These are phyloP conservation scores for Peronospora tabacina DNA, from an alignment of 352 stramenopile species.

Conservation along the genomic window DNA sequence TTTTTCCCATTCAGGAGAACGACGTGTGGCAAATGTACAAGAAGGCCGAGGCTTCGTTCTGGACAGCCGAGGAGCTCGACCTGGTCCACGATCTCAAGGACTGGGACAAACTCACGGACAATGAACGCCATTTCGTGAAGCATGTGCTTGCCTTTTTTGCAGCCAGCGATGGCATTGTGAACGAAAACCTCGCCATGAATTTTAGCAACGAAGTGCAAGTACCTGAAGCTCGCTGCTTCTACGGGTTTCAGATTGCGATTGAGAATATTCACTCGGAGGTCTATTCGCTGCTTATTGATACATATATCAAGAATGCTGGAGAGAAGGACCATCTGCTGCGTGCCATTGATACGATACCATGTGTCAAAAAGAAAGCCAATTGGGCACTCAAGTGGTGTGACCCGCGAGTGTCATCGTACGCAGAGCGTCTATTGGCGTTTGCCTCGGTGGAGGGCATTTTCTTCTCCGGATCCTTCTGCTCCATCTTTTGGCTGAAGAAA, in stretches of 20 bases:
- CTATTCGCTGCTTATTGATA: constrained; percentile 99
- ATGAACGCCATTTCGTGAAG: constrained; percentile 97
- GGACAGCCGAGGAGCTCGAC: constrained; percentile 98
- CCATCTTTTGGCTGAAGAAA: constrained; percentile 99
- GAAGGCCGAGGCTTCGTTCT: constrained; percentile 98
- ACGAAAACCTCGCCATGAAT: constrained; percentile 98
- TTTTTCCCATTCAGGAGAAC: constrained; percentile 96
- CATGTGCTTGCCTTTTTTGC: constrained; percentile 98
- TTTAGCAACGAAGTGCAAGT: constrained; percentile 97
- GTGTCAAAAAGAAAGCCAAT: constrained; percentile 94
- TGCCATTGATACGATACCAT: constrained; percentile 97
- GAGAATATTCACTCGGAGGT: constrained; percentile 99
- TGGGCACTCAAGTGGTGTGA: constrained; percentile 98
- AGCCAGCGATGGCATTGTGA: constrained; percentile 97
- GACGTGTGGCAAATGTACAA: constrained; percentile 99
- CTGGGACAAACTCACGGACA: constrained; percentile 89
- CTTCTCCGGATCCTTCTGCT: constrained; percentile 98
- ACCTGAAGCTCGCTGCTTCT: constrained; percentile 97
- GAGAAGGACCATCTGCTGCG: constrained; percentile 94
- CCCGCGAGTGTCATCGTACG: constrained; percentile 87
- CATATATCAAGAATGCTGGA: constrained; percentile 93
- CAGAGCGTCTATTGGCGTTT: constrained; percentile 96
- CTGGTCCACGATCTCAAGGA: constrained; percentile 94
- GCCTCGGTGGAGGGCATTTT: constrained; percentile 98
- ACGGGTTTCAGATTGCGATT: constrained; percentile 99